A percentile compares a stretch with the other conserved stretches of the same genome.
Conservation (phyloP, 2,329 filamentous ascomycete genomes). For the Macroventuria anomochaeta region DNA sequence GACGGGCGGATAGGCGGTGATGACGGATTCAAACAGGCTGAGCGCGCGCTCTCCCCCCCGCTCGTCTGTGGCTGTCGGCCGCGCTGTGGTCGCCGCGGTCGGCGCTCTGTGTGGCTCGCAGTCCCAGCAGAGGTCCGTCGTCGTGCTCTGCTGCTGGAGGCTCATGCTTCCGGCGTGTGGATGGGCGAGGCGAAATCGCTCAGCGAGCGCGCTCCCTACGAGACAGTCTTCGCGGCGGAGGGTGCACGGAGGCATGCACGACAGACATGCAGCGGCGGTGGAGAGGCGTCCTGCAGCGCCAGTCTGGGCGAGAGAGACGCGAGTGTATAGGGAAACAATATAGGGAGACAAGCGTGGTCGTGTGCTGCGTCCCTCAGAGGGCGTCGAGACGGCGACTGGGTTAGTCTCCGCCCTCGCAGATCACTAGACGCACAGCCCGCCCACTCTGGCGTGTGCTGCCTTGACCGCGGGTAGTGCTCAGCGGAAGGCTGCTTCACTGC, state of each 20-base stretch:
- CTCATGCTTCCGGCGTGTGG: constrained; percentile 34
- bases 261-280: constrained; percentile 32
- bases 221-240: constrained; percentile 38
- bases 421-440: constrained; percentile 4
- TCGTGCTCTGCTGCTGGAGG: background rate
- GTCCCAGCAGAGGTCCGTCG: constrained; percentile 23
- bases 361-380: constrained; percentile 30
- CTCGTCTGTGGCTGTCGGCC: no score
- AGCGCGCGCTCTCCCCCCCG: constrained; percentile 24
- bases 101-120: constrained; percentile 21
- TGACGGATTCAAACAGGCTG: constrained; percentile 59
- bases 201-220: constrained; percentile 33
- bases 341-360: constrained; percentile 25
- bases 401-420: background rate
- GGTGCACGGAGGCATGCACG: constrained; percentile 37
- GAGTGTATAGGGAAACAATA: constrained; percentile 13
- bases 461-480: background rate
- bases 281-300: background rate
- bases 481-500: background rate
- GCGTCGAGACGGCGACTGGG: constrained; percentile 1
- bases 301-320: constrained; percentile 24
- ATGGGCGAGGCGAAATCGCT: constrained; percentile 28
- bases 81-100: no score
- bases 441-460: background rate
- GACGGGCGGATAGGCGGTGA: constrained; percentile 64